These are phyloP conservation scores for Ophiosphaerella narmari DNA, from an alignment of 2,329 filamentous ascomycete genomes.

Conservation along the genomic window DNA sequence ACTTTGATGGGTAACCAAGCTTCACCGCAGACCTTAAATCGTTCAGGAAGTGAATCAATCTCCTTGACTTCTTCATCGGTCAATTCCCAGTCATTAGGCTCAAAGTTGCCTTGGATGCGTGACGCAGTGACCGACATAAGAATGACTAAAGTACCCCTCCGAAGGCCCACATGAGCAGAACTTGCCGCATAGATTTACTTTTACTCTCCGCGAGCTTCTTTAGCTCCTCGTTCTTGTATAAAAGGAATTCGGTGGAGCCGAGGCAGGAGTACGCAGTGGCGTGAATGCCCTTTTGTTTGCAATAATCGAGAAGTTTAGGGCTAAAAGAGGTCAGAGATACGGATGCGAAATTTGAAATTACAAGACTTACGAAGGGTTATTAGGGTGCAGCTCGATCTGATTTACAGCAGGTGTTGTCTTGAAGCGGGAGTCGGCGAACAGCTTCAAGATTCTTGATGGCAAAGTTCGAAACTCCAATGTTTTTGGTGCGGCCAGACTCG, in stretches of 20 bases:
- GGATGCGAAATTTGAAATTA: too few relatives aligned
- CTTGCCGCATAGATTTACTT: constrained; percentile 73
- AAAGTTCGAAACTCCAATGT: constrained; percentile 88
- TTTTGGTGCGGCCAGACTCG: constrained; percentile 71
- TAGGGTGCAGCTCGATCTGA: constrained; percentile 81
- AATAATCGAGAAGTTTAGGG: constrained; percentile 75
- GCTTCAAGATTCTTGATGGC: constrained; percentile 76
- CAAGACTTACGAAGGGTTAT: constrained; percentile 66
- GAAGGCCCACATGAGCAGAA: constrained; percentile 78
- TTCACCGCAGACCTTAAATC: constrained; percentile 76
- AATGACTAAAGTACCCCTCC: constrained; percentile 81
- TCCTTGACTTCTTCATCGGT: constrained; percentile 72
- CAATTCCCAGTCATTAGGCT: constrained; percentile 73
- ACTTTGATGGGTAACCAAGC: constrained; percentile 75
- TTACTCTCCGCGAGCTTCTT: constrained; percentile 65
- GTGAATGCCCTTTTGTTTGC: constrained; percentile 74
- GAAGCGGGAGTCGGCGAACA: constrained; percentile 66
- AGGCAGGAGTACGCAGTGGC: constrained; percentile 75
- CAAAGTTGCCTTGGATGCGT: constrained; percentile 77
- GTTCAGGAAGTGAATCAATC: constrained; percentile 70
- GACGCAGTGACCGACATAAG: constrained; percentile 79
- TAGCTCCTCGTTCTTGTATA: constrained; percentile 69
- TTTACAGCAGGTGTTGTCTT: constrained; percentile 73
- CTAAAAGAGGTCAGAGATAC: constrained; percentile 20
- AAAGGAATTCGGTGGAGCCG: constrained; percentile 70